These are phyloP conservation scores for Ceratobasidium sp. DNA, from an alignment of 1,284 basidiomycete genomes.

Conservation along the genomic window DNA sequence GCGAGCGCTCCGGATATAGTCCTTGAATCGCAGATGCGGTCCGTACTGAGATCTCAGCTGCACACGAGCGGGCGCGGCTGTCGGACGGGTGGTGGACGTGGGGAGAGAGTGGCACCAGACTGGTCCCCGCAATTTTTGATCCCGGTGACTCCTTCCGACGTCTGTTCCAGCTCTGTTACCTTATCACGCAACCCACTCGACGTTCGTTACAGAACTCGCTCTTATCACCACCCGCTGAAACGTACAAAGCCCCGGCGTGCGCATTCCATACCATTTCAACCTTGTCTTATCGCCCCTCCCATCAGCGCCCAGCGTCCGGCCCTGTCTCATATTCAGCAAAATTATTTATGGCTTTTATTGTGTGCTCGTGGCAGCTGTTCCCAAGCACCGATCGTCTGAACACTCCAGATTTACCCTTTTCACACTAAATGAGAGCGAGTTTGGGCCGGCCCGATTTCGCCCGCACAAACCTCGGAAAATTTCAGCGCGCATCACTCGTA, in stretches of 20 bases:
- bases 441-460: slow-evolving; percentile 12
- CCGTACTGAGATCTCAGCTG: slow-evolving; percentile 34
- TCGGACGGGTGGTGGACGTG: background rate
- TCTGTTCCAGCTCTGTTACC: slow-evolving; percentile 16
- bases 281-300: background rate
- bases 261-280: no score
- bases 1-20: slow-evolving; percentile 29
- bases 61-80: slow-evolving; percentile 10
- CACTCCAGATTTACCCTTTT: background rate
- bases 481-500: slow-evolving; percentile 18
- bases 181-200: background rate
- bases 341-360: no score
- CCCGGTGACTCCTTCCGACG: slow-evolving; percentile 25
- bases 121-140: slow-evolving; percentile 32
- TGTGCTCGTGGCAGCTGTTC: no score
- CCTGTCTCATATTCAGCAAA: no score
- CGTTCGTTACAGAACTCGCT: background rate
- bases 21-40: slow-evolving; percentile 10
- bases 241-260: no score
- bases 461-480: slow-evolving; percentile 30
- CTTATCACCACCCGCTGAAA: no score
- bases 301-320: no score
- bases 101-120: background rate
- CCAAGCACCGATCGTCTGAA: background rate
- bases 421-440: background rate